Evolutionary conservation across 352 stramenopile genomes (phyloP).

Genomic region (Thalassiosira exigua): DNA sequence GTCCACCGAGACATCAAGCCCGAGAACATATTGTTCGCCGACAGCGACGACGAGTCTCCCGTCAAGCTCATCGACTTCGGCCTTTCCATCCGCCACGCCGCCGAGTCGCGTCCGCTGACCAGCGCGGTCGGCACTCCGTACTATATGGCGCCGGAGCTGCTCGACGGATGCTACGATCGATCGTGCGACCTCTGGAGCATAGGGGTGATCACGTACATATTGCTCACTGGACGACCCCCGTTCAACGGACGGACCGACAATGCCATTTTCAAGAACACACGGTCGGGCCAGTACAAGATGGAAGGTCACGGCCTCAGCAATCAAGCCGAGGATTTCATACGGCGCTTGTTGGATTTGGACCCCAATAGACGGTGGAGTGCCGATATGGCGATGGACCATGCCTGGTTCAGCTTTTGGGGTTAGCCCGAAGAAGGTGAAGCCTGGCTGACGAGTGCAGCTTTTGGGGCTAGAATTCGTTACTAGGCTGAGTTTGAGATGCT

Average conservation of each 20-base stretch:
- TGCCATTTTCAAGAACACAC: conserved; percentile 65
- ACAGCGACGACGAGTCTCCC: conserved; percentile 13
- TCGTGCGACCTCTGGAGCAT: conserved; percentile 95
- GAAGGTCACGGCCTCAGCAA: conserved; percentile 74
- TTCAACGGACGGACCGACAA: conserved; percentile 71
- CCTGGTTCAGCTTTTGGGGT: too few relatives aligned
- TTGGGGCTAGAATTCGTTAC: too few relatives aligned
- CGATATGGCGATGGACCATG: conserved; percentile 73
- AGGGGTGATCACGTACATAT: conserved; percentile 71
- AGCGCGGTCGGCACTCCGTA: conserved; percentile 74
- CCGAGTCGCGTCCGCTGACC: conserved; percentile 13
- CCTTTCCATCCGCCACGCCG: conserved; percentile 11
- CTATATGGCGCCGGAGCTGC: conserved; percentile 87
- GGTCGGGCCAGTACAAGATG: conserved; percentile 75
- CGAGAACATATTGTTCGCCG: conserved; percentile 47
- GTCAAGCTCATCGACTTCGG: conserved; percentile 49
- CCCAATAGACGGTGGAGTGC: conserved; percentile 76
- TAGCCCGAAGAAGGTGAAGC: too few relatives aligned
- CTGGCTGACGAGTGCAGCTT: too few relatives aligned
- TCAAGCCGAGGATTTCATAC: conserved; percentile 80
- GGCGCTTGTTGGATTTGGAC: conserved; percentile 72
- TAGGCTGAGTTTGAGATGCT: too few relatives aligned
- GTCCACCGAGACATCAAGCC: conserved; percentile 59
- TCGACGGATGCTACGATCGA: conserved; percentile 90
- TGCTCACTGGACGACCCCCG: conserved; percentile 64